A percentile compares a stretch with the other conserved stretches of the same genome.
Evolutionary conservation across 2,329 filamentous ascomycete species (phyloP).

Genomic region (Sporothrix dimorphospora): DNA sequence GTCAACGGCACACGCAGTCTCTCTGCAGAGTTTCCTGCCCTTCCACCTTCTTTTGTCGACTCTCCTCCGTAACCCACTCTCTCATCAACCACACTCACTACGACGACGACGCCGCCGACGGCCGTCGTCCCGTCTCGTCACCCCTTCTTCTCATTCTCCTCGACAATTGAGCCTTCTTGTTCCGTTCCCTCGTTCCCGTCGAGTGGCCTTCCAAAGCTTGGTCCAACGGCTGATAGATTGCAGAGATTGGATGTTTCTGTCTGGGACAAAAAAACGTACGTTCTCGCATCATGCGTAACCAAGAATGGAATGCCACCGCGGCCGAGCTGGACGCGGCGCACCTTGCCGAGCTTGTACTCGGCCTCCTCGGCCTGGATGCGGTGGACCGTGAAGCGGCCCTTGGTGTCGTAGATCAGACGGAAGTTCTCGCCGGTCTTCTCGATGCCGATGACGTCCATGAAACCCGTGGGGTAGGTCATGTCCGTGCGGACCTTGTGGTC

Average conservation of each 20-base stretch:
- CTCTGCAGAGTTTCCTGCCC: not conserved
- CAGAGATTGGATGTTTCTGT: constrained; percentile 43
- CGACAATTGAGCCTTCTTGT: constrained; percentile 1
- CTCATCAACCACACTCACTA: not conserved
- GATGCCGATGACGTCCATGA: constrained; percentile 99
- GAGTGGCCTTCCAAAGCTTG: constrained; percentile 81
- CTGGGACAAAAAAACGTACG: constrained; percentile 77
- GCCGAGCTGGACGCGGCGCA: constrained; percentile 99
- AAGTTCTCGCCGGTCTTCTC: constrained; percentile 99
- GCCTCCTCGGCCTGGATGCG: constrained; percentile 98
- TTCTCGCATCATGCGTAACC: constrained; percentile 99
- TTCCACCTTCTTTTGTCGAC: not conserved
- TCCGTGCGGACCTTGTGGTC: constrained; percentile 99
- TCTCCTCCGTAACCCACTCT: constrained; percentile 24
- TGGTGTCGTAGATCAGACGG: constrained; percentile 99
- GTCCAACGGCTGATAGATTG: constrained; percentile 99
- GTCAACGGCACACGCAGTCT: constrained; percentile 1
- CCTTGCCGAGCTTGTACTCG: constrained; percentile 99
- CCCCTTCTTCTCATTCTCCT: not conserved
- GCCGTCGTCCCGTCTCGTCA: not conserved
- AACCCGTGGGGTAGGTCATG: constrained; percentile 93
- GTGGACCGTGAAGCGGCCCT: constrained; percentile 99
- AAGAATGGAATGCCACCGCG: constrained; percentile 99
- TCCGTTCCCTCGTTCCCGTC: constrained; percentile 31
- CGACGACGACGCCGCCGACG: not conserved